phyloP scores from a whole-genome alignment of 805 yeast genomes.

The Saccharomycopsis javanensis region DNA sequence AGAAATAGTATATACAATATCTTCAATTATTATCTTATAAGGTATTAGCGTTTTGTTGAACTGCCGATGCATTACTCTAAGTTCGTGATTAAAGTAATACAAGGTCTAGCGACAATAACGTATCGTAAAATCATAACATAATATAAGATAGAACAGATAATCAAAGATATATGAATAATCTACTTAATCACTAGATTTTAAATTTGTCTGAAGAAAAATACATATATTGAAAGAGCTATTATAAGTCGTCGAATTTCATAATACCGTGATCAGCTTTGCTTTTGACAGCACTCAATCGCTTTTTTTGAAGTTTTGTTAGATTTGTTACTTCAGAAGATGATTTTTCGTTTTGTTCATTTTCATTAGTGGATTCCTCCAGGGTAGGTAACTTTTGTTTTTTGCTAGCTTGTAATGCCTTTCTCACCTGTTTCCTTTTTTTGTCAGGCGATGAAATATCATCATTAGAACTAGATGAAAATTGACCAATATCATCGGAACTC shows the following conservation, averaged over 20 bases:
- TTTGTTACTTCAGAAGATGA: slow-evolving; percentile 5
- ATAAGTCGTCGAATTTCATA: slow-evolving; percentile 12
- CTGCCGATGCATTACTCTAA: no score
- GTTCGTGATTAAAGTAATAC: no score
- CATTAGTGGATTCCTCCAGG: slow-evolving; percentile 19
- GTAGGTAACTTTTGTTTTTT: slow-evolving; percentile 12
- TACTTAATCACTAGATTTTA: no score
- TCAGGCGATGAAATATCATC: slow-evolving; percentile 36
- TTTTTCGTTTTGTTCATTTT: slow-evolving; percentile 13
- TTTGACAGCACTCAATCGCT: neutral
- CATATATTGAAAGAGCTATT: no score
- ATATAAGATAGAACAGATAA: no score
- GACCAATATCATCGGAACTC: slow-evolving; percentile 8
- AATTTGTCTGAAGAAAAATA: no score
- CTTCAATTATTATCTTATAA: no score
- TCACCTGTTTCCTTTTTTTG: slow-evolving; percentile 92
- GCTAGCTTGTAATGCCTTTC: slow-evolving; percentile 77
- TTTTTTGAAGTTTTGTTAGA: slow-evolving; percentile 8
- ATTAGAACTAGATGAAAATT: neutral
- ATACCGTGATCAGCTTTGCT: slow-evolving; percentile 11
- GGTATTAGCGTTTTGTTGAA: no score
- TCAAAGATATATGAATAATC: no score
- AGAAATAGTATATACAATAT: no score
- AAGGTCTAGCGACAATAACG: no score
- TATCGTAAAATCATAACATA: no score